Base-by-base conservation (phyloP, 768 basidiomycete species). In the Mycena alexandri region DNA sequence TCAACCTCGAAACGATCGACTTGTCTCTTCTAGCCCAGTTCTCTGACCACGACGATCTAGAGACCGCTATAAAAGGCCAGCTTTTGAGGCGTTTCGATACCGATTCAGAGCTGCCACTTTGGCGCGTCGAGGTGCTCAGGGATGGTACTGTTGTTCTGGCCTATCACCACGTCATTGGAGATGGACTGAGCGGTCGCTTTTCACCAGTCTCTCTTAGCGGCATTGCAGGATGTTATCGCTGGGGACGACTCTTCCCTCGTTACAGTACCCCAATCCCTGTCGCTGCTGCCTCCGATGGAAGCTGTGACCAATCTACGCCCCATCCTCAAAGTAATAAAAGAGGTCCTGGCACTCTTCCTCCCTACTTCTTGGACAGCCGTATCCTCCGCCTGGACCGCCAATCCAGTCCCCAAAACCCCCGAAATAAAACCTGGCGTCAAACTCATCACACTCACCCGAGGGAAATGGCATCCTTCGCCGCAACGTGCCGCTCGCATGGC, bases 161-260 rank as follows among this genome's bases (percentile, higher is more conserved):
- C 16, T 82, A 74, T 56, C 80, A 82, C 57, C 83, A 84, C 65
- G 68, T 69, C 57, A 78, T 83, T 44, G 81, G 79, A 2, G 83
- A 84, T 64, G 83, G 82, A 0, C 75, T 79, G 65, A 82, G 81
- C 55, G 79, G 80, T 79, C 36, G 78, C 80, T 0, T 81, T 83
- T 53, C 83, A 82, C 64, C 73, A 71, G 38, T 63, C 76, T 14
- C 74, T 84, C 19, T 62, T 78, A 9, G 38, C 70, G 8, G 77
- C 79, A 1, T 73, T 84, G 0, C 74, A 78, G 59, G 57, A 67
- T n/a, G 33, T 25, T 16, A 25, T 51, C 8, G 33, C 34, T 19
- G 38, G 48, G 21, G 58, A 64, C 16, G 47, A 38, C 3, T 60
- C 71, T 16, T 54, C 52, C 0, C 42, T 67, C 53, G 56, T 76